A percentile compares a stretch with the other conserved stretches of the same genome.
Conservation (phyloP, 164 flowering plant genomes). For the Chloranthus sessilifolius region DNA sequence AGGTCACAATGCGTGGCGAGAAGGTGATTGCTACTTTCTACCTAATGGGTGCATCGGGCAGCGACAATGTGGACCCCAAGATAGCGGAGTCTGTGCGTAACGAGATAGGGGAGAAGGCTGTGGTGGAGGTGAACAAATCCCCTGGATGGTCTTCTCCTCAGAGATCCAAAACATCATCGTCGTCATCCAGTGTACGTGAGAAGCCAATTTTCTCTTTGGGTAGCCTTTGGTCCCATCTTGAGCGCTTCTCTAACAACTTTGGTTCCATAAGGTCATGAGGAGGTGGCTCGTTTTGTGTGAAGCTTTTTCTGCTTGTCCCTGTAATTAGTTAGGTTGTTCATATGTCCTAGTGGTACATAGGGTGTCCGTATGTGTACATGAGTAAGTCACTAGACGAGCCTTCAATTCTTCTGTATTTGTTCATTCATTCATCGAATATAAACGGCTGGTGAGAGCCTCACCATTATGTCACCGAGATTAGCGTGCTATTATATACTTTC, state of each 20-base stretch:
- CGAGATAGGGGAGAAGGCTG: slow-evolving; percentile 50
- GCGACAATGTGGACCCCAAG: slow-evolving; percentile 30
- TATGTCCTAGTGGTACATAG: too few relatives aligned
- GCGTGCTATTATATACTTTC: too few relatives aligned
- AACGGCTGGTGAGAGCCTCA: too few relatives aligned
- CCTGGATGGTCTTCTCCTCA: slow-evolving; percentile 12
- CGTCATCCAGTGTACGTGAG: slow-evolving; percentile 14
- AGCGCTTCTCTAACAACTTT: slow-evolving; percentile 62
- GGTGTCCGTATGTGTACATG: too few relatives aligned
- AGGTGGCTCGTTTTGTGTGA: too few relatives aligned
- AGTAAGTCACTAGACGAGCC: too few relatives aligned
- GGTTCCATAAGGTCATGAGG: slow-evolving; percentile 39
- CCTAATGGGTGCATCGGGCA: slow-evolving; percentile 60
- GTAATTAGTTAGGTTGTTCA: too few relatives aligned
- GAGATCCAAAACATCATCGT: slow-evolving; percentile 6
- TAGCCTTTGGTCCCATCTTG: slow-evolving; percentile 74
- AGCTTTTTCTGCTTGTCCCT: too few relatives aligned
- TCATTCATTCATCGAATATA: too few relatives aligned
- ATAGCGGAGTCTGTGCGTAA: slow-evolving; percentile 40
- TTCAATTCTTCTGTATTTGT: too few relatives aligned
- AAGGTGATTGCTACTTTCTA: slow-evolving; percentile 62
- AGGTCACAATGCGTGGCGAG: slow-evolving; percentile 50
- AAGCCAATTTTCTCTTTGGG: slow-evolving; percentile 48
- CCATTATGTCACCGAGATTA: too few relatives aligned
- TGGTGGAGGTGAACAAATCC: slow-evolving; percentile 26